Evolutionary conservation across 495 filamentous ascomycete species (phyloP), one percentile per base, ranked within the genome.

Genomic region (Aspergillus cristatus): DNA sequence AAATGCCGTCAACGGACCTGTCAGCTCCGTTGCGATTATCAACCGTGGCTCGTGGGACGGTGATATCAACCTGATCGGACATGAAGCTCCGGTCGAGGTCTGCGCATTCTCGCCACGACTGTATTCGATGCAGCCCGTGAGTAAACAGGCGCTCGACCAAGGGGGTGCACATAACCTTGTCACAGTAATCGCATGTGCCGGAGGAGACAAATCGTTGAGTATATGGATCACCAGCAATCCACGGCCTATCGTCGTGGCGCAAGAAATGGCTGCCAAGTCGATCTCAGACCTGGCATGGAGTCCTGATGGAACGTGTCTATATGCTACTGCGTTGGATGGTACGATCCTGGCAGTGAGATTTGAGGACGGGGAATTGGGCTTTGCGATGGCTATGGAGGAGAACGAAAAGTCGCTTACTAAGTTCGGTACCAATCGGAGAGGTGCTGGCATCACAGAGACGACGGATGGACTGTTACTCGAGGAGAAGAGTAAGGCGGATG

Each of bases 201-300:
- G 91, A 11, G 93, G 94, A 43, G 91, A 99, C 55, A 96, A 95
- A 55, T 84, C 88, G 0, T 56, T 99, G 22, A 95, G 82, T 54
- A 76, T 99, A 26, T 99, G 91, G 91, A 94, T 95, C 54, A 99
- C 91, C 6, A 93, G 84, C 43, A 90, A 85, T 32, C 85, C 91
- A 5, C 62, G 90, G 30, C 91, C 91, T 0, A 78, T 97, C 22
- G 78, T 94, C 7, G 87, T 96, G 25, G 70, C 82, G 4, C 84
- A 93, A 45, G 90, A 96, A 45, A 59, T 97, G 43, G 79, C 86
- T 8, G 74, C 77, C 16, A 99, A 99, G 62, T 80, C 89, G 2
- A 83, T 97, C 32, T 86, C 86, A 0, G 91, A 99, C 63, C 68
- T 99, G 31, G 83, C 90, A 0, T 99, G 93, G 93, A 84, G 78